Conservation (phyloP, 192 early-diverging fungal genomes). For the Coemansia erecta region DNA sequence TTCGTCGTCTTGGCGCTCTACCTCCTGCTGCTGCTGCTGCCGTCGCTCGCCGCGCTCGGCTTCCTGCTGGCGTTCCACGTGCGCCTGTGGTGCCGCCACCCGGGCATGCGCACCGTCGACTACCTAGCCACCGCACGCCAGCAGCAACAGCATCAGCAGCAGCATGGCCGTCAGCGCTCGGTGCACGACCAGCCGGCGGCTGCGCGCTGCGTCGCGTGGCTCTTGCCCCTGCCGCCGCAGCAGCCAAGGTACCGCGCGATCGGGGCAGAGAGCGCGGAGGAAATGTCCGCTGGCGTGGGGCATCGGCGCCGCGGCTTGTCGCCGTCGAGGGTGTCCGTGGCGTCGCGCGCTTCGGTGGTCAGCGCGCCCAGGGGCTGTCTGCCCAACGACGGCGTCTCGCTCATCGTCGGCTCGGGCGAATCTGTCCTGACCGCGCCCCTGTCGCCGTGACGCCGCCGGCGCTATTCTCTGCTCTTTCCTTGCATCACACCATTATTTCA, state of each 20-base stretch:
- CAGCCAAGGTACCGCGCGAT: too few species aligned
- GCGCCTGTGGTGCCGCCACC: slow-evolving; percentile 21
- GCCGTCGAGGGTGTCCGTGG: slow-evolving; percentile 4
- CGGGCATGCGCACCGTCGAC: slow-evolving; percentile 34
- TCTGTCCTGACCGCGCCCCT: slow-evolving; percentile 12
- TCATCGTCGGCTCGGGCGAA: slow-evolving; percentile 39
- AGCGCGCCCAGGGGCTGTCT: slow-evolving; percentile 14
- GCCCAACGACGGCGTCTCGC: slow-evolving; percentile 17
- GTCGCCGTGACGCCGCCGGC: slow-evolving; percentile 9
- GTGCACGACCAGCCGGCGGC: too few species aligned
- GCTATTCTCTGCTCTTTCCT: too few species aligned
- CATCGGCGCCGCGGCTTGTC: slow-evolving; percentile 1
- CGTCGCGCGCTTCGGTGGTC: background rate
- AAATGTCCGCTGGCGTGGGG: too few species aligned
- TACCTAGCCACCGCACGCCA: too few species aligned
- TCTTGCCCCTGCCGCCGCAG: too few species aligned
- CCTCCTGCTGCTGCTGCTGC: slow-evolving; percentile 18
- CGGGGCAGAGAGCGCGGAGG: background rate
- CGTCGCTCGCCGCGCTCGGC: slow-evolving; percentile 21
- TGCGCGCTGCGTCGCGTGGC: too few species aligned
- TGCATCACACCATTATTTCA: too few species aligned
- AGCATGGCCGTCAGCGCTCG: slow-evolving; percentile 9
- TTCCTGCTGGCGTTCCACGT: slow-evolving; percentile 42
- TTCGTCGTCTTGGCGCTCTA: slow-evolving; percentile 24
- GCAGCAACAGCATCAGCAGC: too few species aligned